Conservation (phyloP, 306 rosid genomes). For the Cicer yamashitae region DNA sequence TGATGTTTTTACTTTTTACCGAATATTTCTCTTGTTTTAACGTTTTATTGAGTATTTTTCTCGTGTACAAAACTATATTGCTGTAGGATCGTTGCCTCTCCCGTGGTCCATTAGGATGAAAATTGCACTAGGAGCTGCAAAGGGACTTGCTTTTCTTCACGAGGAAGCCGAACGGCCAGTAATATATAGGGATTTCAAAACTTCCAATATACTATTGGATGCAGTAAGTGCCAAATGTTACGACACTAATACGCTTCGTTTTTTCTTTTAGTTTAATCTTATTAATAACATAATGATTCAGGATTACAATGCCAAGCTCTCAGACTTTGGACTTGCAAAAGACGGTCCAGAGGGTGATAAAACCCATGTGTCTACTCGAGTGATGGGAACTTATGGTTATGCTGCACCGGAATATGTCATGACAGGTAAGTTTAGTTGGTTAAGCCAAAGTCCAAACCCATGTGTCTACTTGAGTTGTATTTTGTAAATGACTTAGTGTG, state of each 20-base stretch:
- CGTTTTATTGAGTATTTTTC: not conserved
- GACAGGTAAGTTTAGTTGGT: constrained; percentile 69
- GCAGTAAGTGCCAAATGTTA: constrained; percentile 70
- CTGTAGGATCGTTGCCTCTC: constrained; percentile 91
- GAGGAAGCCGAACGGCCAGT: constrained; percentile 96
- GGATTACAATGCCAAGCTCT: constrained; percentile 97
- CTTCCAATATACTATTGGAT: constrained; percentile 93
- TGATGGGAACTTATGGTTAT: constrained; percentile 98
- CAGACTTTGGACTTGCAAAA: constrained; percentile 98
- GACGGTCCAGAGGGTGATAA: constrained; percentile 99
- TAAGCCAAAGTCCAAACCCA: constrained; percentile 18
- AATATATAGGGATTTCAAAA: constrained; percentile 93
- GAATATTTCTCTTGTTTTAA: not conserved
- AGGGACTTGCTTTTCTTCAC: constrained; percentile 95
- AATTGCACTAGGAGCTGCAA: constrained; percentile 97
- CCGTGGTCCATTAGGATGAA: constrained; percentile 98
- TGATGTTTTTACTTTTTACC: not conserved
- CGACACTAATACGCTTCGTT: not conserved
- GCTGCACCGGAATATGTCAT: constrained; percentile 99
- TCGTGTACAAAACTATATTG: constrained; percentile 36
- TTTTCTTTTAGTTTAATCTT: constrained; percentile 17
- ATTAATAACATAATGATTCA: constrained; percentile 55
- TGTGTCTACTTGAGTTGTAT: not conserved
- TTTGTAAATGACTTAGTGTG: not conserved
- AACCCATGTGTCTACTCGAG: constrained; percentile 96